Conservation (phyloP, 2,329 filamentous ascomycete genomes). For the Hypoxylon sp. region DNA sequence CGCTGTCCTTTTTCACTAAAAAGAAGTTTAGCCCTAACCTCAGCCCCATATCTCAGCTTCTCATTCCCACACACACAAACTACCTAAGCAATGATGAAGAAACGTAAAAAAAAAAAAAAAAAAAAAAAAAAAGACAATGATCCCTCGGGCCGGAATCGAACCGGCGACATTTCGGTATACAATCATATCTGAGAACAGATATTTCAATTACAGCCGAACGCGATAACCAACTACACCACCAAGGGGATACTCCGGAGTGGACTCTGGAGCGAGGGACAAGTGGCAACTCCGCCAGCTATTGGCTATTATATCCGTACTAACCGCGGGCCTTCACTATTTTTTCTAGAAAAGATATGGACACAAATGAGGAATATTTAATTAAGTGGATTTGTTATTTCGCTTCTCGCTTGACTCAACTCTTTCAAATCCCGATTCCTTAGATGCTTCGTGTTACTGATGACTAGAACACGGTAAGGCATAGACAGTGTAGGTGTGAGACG, state of each 20-base stretch:
- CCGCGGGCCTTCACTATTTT: background rate
- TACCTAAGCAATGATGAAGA: background rate
- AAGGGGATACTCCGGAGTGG: constrained; percentile 23
- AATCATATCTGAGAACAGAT: constrained; percentile 23
- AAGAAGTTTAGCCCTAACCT: constrained; percentile 9
- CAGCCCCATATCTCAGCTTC: constrained; percentile 11
- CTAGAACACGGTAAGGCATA: background rate
- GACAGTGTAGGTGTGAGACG: background rate
- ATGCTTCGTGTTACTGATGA: background rate
- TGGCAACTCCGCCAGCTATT: background rate
- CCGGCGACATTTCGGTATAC: constrained; percentile 45
- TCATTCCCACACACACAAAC: constrained; percentile 5
- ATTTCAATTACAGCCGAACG: constrained; percentile 43
- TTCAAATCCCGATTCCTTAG: background rate
- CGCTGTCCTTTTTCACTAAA: constrained; percentile 1
- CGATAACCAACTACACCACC: constrained; percentile 45
- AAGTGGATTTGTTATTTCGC: background rate
- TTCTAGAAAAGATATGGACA: background rate
- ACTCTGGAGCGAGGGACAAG: constrained; percentile 8
- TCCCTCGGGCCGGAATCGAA: constrained; percentile 45
- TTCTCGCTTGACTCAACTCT: background rate
- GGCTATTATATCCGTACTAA: background rate
- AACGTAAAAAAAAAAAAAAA: background rate
- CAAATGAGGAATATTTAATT: background rate
- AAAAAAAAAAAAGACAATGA: constrained; percentile 11